Evolutionary conservation across 129 eudicot species (phyloP).

Genomic region (Arctium minus): DNA sequence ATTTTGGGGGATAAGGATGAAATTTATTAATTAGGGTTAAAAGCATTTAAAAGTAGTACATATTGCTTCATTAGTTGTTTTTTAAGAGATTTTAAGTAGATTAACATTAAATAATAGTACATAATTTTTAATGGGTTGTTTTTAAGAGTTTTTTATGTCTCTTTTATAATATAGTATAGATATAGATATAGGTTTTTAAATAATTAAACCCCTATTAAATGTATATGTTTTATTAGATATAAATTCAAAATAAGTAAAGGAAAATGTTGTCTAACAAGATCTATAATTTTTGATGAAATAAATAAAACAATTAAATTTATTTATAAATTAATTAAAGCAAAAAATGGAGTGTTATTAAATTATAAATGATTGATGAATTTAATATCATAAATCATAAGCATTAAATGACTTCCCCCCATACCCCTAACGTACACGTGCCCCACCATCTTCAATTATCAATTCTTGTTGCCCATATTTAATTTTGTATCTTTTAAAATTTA

Average conservation of each 20-base stretch:
- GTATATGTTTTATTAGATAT: not conserved
- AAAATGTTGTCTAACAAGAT: not conserved
- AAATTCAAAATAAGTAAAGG: not conserved
- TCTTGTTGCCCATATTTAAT: conserved; percentile 11
- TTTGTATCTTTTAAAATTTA: not conserved
- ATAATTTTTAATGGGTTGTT: too few relatives aligned
- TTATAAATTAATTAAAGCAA: not conserved
- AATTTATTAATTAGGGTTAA: too few relatives aligned
- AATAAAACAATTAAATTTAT: not conserved
- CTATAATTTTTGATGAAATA: not conserved
- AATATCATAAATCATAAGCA: conserved; percentile 16
- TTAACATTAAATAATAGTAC: too few relatives aligned
- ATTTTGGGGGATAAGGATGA: too few relatives aligned
- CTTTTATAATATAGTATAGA: too few relatives aligned
- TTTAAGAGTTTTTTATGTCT: too few relatives aligned
- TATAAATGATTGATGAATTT: conserved; percentile 5
- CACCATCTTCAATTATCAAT: conserved; percentile 27
- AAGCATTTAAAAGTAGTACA: too few relatives aligned
- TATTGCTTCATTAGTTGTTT: too few relatives aligned
- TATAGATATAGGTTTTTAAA: too few relatives aligned
- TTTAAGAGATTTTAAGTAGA: too few relatives aligned
- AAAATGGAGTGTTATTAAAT: not conserved
- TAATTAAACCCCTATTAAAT: not conserved
- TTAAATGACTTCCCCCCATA: conserved; percentile 9
- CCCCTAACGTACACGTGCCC: conserved; percentile 37